Conservation (phyloP, 768 basidiomycete species). For the Agaricus blazei region DNA sequence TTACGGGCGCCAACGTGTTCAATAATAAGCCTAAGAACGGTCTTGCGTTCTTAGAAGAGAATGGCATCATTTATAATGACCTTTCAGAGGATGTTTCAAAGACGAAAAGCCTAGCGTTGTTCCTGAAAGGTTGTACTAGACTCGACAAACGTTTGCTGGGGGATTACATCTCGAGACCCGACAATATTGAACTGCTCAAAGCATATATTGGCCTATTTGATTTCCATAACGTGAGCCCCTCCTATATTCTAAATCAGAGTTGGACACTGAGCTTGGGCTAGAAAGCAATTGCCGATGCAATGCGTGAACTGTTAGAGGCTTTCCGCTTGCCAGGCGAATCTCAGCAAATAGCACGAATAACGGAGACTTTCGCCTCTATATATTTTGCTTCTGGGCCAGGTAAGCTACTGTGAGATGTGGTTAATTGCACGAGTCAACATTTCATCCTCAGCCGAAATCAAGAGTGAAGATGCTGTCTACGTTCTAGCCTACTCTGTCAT, state of each 20-base stretch:
- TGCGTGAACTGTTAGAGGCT: constrained; percentile 89
- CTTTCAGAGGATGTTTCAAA: constrained; percentile 51
- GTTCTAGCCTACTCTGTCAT: constrained; percentile 94
- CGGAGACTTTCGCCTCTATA: constrained; percentile 88
- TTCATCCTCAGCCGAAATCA: constrained; percentile 68
- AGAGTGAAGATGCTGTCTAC: constrained; percentile 88
- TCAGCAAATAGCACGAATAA: constrained; percentile 90
- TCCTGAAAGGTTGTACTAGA: constrained; percentile 78
- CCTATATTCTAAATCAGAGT: background rate
- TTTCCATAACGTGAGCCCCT: constrained; percentile 68
- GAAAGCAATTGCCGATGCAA: constrained; percentile 94
- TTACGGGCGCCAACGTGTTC: constrained; percentile 81
- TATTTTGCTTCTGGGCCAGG: constrained; percentile 87
- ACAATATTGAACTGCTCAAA: constrained; percentile 78
- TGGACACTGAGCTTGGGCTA: constrained; percentile 23
- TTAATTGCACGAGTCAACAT: constrained; percentile 5
- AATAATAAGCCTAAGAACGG: constrained; percentile 92
- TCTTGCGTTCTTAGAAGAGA: constrained; percentile 86
- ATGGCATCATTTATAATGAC: constrained; percentile 79
- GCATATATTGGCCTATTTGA: constrained; percentile 88
- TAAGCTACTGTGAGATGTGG: constrained; percentile 23
- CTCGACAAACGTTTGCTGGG: constrained; percentile 93
- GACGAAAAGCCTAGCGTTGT: constrained; percentile 69
- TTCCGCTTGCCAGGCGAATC: constrained; percentile 95
- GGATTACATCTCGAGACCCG: constrained; percentile 87